A percentile compares a stretch with the other conserved stretches of the same genome.
These are phyloP conservation scores for Penicillium steckii DNA, from an alignment of 495 filamentous ascomycete species.

Conservation along the genomic window DNA sequence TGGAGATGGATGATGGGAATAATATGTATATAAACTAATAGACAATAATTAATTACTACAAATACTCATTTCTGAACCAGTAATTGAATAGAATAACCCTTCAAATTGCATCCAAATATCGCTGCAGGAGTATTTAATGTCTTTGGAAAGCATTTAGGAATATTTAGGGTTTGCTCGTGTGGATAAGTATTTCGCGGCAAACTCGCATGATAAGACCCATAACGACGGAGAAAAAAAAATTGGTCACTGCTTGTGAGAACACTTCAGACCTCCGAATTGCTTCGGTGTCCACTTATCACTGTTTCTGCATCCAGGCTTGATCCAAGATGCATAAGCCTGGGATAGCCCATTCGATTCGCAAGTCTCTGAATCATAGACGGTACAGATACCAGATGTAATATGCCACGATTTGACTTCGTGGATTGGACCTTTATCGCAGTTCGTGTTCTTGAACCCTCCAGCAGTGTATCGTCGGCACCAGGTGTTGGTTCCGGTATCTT, in stretches of 20 bases:
- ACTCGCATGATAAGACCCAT: too few species aligned
- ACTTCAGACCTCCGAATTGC: background rate
- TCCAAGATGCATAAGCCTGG: background rate
- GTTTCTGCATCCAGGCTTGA: background rate
- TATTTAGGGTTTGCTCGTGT: background rate
- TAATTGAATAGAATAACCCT: too few species aligned
- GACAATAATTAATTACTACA: too few species aligned
- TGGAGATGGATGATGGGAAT: background rate
- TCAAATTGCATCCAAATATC: too few species aligned
- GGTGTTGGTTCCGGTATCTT: background rate
- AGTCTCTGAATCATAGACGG: background rate
- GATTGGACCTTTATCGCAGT: background rate
- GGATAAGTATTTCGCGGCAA: background rate
- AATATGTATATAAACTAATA: background rate
- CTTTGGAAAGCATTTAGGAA: too few species aligned
- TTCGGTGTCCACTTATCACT: background rate
- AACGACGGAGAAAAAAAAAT: too few species aligned
- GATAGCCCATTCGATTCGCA: background rate
- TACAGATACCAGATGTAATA: conserved; percentile 7
- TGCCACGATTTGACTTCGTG: background rate
- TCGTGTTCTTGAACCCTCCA: background rate
- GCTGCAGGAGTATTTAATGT: too few species aligned
- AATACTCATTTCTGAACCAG: too few species aligned
- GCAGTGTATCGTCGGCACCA: conserved; percentile 11
- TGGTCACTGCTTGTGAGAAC: background rate